Percentiles rank a stretch among this genome's conserved stretches.
phyloP scores from a whole-genome alignment of 192 early-diverging fungal species.

The Coemansia sp. region DNA sequence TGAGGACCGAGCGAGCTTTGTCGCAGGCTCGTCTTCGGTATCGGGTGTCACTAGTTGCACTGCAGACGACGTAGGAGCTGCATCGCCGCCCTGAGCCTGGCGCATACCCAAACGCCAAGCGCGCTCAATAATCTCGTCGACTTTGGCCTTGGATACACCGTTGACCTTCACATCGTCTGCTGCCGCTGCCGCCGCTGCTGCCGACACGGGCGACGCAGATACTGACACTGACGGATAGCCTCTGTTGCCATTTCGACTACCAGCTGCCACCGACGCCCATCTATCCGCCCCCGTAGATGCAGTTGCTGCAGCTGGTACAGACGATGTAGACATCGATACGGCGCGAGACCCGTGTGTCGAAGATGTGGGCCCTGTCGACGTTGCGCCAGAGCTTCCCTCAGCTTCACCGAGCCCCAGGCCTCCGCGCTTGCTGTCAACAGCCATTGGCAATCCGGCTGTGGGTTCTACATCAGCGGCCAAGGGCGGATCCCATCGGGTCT shows the following conservation, averaged over 20 bases:
- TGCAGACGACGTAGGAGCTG: neutral
- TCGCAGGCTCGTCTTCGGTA: constrained; percentile 36
- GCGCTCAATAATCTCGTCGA: constrained; percentile 54
- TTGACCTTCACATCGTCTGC: constrained; percentile 14
- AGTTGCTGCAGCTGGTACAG: neutral
- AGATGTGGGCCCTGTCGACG: neutral
- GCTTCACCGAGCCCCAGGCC: neutral
- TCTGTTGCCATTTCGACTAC: constrained; percentile 1
- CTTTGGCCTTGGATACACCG: constrained; percentile 35
- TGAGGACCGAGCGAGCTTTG: constrained; percentile 1
- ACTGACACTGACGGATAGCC: neutral
- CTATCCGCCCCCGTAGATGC: neutral
- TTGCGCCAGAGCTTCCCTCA: neutral
- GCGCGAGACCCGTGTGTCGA: constrained; percentile 13
- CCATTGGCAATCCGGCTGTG: constrained; percentile 16
- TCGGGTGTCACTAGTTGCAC: constrained; percentile 46
- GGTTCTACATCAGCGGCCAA: constrained; percentile 13
- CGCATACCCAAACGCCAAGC: constrained; percentile 35
- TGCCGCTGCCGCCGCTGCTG: neutral
- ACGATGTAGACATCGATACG: constrained; percentile 4
- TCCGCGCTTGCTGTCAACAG: constrained; percentile 1
- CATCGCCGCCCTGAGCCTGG: neutral
- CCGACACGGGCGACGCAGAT: constrained; percentile 2
- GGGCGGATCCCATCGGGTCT: constrained; percentile 53
- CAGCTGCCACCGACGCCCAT: neutral